Evolutionary conservation across 768 basidiomycete species (phyloP), one percentile per base, ranked within the genome.

Genomic region (Suillus brevipes): DNA sequence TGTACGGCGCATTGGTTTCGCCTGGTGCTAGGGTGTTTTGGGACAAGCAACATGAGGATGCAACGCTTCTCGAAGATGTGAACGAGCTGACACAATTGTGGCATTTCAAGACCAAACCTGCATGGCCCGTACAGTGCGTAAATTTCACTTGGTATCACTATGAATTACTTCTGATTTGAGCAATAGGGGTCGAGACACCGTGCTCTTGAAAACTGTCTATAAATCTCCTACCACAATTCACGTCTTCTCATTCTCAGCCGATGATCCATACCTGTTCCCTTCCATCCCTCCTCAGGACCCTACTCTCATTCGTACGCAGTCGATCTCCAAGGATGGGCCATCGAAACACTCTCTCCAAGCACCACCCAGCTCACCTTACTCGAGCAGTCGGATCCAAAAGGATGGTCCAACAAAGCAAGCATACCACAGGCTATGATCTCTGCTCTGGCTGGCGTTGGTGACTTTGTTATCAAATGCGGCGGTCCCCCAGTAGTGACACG

Each of bases 271-370:
- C 63, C 83, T 97, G 16, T 97, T 98, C 77, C 90, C 94, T 0
- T 84, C 82, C 66, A 84, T 86, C 67, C 93, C 84, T 55, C 81
- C 81, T 13, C 80, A 78, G 1, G 93, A 92, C 58, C 88, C 91
- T 0, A 90, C 85, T 68, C 84, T 91, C 59, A 97, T 97, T 66
- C 90, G 96, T 8, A 94, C 93, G 0, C 96, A 99, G 89, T 97
- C n/a, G 95, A 97, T 74, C 81, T 99, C n/a, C 95, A 95, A 78
- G 97, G 97, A 56, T 99, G 96, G 93, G 93, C 97, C 1, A 95
- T 99, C 70, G 97, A 99, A 77, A 86, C 92, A 0, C 81, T 99
- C 10, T 98, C 96, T 1, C 97, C 97, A 0, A 98, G 88, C 3
- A 99, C 97, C 2, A 97, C 96, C 0, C 86, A 92, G 13, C 87